Conservation (phyloP, 192 early-diverging fungal species). For the Coemansia sp. region DNA sequence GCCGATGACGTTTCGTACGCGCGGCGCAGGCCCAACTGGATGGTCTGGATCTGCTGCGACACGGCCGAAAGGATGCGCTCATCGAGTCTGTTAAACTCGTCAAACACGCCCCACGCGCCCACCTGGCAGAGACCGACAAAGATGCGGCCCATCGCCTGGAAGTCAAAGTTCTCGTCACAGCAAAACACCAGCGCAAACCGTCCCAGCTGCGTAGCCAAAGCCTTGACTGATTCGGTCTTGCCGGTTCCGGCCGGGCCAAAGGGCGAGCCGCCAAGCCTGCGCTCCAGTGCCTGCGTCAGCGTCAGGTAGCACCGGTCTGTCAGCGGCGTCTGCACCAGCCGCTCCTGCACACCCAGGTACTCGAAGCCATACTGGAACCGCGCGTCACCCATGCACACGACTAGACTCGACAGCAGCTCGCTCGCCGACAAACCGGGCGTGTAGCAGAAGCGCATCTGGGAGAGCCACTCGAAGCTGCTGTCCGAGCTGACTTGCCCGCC, state of each 20-base stretch:
- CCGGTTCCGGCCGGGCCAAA: slow-evolving; percentile 99
- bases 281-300: slow-evolving; percentile 93
- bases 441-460: slow-evolving; percentile 94
- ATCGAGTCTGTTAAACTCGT: slow-evolving; percentile 99
- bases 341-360: slow-evolving; percentile 95
- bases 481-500: slow-evolving; percentile 48
- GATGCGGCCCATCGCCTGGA: slow-evolving; percentile 99
- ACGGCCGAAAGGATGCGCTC: slow-evolving; percentile 98
- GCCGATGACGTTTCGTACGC: slow-evolving; percentile 18
- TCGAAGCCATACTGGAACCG: slow-evolving; percentile 95
- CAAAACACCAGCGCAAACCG: slow-evolving; percentile 99
- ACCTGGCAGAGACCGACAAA: slow-evolving; percentile 99
- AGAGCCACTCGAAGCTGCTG: slow-evolving; percentile 93
- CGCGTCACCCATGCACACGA: slow-evolving; percentile 90
- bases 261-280: slow-evolving; percentile 91
- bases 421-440: slow-evolving; percentile 48
- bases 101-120: slow-evolving; percentile 99
- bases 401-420: slow-evolving; percentile 70
- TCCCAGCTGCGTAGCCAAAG: slow-evolving; percentile 90
- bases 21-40: slow-evolving; percentile 86
- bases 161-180: slow-evolving; percentile 99
- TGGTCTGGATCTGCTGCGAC: slow-evolving; percentile 98
- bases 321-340: slow-evolving; percentile 97
- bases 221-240: slow-evolving; percentile 99
- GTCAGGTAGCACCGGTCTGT: slow-evolving; percentile 99